These are phyloP conservation scores for Miscanthus sacchariflorus DNA, from an alignment of 202 grass and related monocot genomes.

Conservation along the genomic window DNA sequence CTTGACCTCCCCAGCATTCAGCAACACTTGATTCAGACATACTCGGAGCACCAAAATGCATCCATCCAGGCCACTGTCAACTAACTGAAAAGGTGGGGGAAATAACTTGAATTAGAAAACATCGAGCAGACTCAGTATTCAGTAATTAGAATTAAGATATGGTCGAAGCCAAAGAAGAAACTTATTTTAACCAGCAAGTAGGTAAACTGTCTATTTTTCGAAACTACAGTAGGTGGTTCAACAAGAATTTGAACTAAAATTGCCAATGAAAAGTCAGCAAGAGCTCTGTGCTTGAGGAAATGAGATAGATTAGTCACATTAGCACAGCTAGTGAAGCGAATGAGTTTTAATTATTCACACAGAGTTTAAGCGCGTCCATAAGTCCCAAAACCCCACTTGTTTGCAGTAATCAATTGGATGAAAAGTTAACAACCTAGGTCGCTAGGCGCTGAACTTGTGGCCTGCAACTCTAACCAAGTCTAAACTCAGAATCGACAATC, in stretches of 20 bases:
- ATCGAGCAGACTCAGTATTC: background rate
- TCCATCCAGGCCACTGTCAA: constrained; percentile 65
- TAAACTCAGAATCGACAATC: background rate
- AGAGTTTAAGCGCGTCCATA: background rate
- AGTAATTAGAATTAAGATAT: constrained; percentile 7
- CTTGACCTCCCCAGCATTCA: constrained; percentile 46
- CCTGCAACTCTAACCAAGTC: background rate
- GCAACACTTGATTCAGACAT: constrained; percentile 64
- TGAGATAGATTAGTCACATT: background rate
- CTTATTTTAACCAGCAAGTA: background rate
- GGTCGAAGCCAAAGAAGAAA: constrained; percentile 12
- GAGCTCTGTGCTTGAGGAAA: background rate
- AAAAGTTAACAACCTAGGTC: background rate
- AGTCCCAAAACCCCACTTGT: background rate
- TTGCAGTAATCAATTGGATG: background rate
- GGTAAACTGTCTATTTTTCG: background rate
- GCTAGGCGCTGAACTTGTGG: background rate
- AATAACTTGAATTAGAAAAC: constrained; percentile 29
- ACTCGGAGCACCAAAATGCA: constrained; percentile 62
- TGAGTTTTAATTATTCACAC: background rate
- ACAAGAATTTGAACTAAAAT: background rate
- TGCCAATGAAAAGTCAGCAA: background rate
- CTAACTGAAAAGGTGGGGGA: constrained; percentile 51
- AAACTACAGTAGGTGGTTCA: background rate
- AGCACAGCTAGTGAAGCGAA: background rate